Conservation (phyloP, 73 alveolate species). For the Tetrahymena thermophila region DNA sequence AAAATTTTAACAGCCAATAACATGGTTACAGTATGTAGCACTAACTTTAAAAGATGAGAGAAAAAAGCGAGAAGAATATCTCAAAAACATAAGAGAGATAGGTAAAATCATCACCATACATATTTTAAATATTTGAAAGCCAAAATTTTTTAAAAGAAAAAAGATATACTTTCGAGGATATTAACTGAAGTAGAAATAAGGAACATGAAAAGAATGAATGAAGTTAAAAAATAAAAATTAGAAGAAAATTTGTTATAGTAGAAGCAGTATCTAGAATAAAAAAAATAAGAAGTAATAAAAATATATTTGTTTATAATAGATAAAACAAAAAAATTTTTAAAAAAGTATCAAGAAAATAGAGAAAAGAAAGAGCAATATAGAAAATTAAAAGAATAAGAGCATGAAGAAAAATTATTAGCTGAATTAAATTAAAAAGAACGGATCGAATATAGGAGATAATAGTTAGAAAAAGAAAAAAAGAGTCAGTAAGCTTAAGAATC, state of each 20-base stretch:
- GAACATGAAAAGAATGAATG: background rate
- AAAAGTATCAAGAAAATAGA: background rate
- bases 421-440: background rate
- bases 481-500: background rate
- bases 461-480: background rate
- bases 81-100: background rate
- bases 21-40: background rate
- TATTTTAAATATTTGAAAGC: background rate
- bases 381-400: background rate
- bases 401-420: background rate
- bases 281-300: background rate
- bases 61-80: background rate
- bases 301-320: background rate
- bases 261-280: background rate
- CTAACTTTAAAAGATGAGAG: background rate
- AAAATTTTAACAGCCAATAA: background rate
- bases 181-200: background rate
- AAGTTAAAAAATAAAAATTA: background rate
- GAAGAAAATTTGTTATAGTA: background rate
- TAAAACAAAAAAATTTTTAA: background rate
- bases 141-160: background rate
- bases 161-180: background rate
- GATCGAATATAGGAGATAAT: background rate
- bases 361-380: background rate
- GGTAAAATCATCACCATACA: background rate